phyloP scores from a whole-genome alignment of 176 grass and related monocot genomes.

The Musa schizocarpa region DNA sequence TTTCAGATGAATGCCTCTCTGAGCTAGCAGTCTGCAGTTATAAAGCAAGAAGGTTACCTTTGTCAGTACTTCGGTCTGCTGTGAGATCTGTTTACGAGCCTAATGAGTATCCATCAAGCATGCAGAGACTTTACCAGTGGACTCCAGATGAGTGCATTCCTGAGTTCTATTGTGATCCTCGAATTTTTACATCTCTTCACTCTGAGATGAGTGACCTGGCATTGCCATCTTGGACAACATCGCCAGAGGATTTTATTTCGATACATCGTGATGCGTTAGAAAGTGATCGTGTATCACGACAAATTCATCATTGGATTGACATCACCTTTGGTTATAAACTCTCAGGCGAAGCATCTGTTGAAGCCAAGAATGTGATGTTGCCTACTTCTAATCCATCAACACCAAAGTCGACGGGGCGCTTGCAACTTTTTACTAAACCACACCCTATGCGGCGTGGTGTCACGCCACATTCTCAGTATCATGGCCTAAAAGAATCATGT shows the following conservation, averaged over 20 bases:
- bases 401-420: slow-evolving; percentile 70
- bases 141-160: slow-evolving; percentile 96
- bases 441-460: slow-evolving; percentile 58
- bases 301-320: slow-evolving; percentile 96
- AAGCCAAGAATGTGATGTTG: slow-evolving; percentile 95
- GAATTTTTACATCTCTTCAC: slow-evolving; percentile 76
- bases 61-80: slow-evolving; percentile 61
- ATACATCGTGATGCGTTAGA: slow-evolving; percentile 80
- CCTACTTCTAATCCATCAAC: slow-evolving; percentile 62
- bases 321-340: slow-evolving; percentile 98
- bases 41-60: slow-evolving; percentile 88
- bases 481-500: slow-evolving; percentile 45
- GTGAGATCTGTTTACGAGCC: slow-evolving; percentile 92
- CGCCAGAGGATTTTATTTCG: slow-evolving; percentile 75
- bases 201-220: slow-evolving; percentile 91
- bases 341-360: slow-evolving; percentile 66
- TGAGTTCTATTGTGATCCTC: slow-evolving; percentile 83
- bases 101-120: slow-evolving; percentile 92
- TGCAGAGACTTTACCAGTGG: slow-evolving; percentile 94
- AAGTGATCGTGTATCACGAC: slow-evolving; percentile 69
- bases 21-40: slow-evolving; percentile 98
- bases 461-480: slow-evolving; percentile 35
- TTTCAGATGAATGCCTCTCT: slow-evolving; percentile 97
- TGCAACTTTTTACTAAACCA: slow-evolving; percentile 67
- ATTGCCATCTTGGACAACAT: slow-evolving; percentile 66